Evolutionary conservation across 2,329 filamentous ascomycete species (phyloP).

Genomic region (Alternaria sp.): DNA sequence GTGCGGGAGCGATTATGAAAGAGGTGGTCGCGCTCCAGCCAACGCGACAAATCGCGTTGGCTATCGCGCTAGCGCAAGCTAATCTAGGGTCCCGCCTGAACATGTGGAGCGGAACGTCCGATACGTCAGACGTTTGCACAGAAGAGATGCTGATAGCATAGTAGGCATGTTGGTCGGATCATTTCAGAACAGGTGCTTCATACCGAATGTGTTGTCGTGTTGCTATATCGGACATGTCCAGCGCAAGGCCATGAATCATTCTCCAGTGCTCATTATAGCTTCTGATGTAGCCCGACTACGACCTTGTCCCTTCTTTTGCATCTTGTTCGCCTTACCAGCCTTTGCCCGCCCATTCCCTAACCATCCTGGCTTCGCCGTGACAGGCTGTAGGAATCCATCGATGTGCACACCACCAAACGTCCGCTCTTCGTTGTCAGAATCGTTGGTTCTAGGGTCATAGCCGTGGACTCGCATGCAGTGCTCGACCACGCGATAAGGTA

Average conservation of each 20-base stretch:
- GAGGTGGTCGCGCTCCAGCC: not conserved
- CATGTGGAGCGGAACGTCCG: not conserved
- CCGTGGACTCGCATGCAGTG: slow-evolving; percentile 59
- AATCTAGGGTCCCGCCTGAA: not conserved
- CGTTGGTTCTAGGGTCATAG: slow-evolving; percentile 50
- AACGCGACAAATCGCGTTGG: slow-evolving; percentile 1
- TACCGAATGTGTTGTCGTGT: not conserved
- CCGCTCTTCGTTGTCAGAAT: slow-evolving; percentile 56
- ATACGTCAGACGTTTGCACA: not conserved
- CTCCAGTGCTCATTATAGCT: not conserved
- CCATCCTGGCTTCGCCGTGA: slow-evolving; percentile 51
- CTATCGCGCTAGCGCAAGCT: not conserved
- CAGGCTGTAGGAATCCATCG: slow-evolving; percentile 70
- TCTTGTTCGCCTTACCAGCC: slow-evolving; percentile 24
- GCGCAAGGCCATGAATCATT: not conserved
- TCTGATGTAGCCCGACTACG: slow-evolving; percentile 3
- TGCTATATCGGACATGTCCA: not conserved
- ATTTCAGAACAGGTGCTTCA: not conserved
- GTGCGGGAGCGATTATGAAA: slow-evolving; percentile 3
- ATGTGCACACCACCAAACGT: slow-evolving; percentile 70
- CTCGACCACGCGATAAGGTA: slow-evolving; percentile 46
- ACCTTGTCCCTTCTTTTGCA: slow-evolving; percentile 16
- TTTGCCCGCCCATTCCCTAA: slow-evolving; percentile 34
- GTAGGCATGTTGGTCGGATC: not conserved
- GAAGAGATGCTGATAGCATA: not conserved